These are phyloP conservation scores for Serpula lacrymans DNA, from an alignment of 768 basidiomycete species.

Conservation along the genomic window DNA sequence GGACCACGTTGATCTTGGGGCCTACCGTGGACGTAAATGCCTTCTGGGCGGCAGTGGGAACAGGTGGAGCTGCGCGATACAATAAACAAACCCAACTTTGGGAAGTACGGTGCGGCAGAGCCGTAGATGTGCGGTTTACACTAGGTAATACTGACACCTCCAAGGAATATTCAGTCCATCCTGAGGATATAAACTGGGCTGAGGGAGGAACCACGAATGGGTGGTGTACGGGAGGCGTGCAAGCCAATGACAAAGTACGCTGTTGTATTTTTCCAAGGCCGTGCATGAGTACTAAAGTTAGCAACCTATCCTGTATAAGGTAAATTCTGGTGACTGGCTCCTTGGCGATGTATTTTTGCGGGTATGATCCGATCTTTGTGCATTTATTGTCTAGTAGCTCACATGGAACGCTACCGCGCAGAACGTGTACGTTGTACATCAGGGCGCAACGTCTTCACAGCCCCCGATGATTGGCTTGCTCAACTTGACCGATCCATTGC, in stretches of 20 bases:
- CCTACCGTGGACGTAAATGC: conserved; percentile 49
- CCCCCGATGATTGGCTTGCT: conserved; percentile 45
- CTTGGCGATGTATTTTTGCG: conserved; percentile 58
- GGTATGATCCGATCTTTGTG: conserved; percentile 27
- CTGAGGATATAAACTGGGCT: conserved; percentile 50
- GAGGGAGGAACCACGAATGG: conserved; percentile 35
- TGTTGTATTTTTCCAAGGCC: conserved; percentile 5
- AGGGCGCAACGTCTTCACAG: conserved; percentile 34
- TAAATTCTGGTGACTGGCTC: conserved; percentile 59
- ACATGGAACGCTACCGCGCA: conserved; percentile 20
- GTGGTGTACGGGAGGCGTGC: conserved; percentile 59
- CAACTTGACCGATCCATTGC: conserved; percentile 37
- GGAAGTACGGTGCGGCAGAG: conserved; percentile 49
- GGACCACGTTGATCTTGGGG: conserved; percentile 55
- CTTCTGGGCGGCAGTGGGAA: conserved; percentile 48
- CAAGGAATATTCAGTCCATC: conserved; percentile 44
- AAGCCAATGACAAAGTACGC: conserved; percentile 47
- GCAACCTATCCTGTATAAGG: conserved; percentile 24
- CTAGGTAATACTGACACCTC: conserved; percentile 35
- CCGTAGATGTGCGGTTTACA: conserved; percentile 42
- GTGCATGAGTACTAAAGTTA: no score
- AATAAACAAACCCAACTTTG: conserved; percentile 36
- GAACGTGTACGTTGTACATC: conserved; percentile 56
- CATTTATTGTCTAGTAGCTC: conserved; percentile 3
- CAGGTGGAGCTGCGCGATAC: conserved; percentile 34